Evolutionary conservation across 2,329 filamentous ascomycete species (phyloP).

Genomic region (Allantophomopsis lycopodina): DNA sequence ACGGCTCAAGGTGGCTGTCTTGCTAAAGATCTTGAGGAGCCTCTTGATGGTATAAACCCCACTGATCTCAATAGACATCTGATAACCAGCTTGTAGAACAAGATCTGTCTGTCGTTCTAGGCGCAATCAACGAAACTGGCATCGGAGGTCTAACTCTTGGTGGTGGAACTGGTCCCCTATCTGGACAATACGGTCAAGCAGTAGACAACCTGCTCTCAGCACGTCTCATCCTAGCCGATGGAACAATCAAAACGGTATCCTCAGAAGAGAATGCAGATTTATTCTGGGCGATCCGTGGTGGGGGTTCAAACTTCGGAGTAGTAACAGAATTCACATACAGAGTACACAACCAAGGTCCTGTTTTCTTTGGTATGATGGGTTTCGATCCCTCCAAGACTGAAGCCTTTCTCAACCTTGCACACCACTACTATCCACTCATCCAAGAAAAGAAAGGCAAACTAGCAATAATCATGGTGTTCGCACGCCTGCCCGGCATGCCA

Average conservation of each 20-base stretch:
- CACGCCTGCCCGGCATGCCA: neutral
- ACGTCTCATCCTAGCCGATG: slow-evolving; percentile 32
- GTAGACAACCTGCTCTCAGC: neutral
- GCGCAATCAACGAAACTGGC: slow-evolving; percentile 5
- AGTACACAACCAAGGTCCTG: slow-evolving; percentile 1
- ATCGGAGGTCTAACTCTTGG: neutral
- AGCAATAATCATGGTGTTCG: neutral
- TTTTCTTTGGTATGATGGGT: slow-evolving; percentile 2
- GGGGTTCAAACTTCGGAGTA: slow-evolving; percentile 39
- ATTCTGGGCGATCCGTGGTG: slow-evolving; percentile 37
- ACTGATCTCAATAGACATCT: too few relatives aligned
- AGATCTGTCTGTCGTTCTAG: slow-evolving; percentile 4
- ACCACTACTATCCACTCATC: neutral
- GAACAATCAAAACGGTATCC: slow-evolving; percentile 30
- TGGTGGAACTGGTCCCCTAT: neutral
- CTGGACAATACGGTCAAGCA: neutral
- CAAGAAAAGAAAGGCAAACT: neutral
- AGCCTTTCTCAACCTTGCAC: neutral
- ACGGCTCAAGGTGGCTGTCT: slow-evolving; percentile 6
- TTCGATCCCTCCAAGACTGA: neutral
- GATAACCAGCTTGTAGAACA: neutral
- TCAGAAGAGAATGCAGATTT: slow-evolving; percentile 29
- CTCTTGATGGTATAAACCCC: neutral
- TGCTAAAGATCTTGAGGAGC: slow-evolving; percentile 5
- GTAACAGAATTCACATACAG: slow-evolving; percentile 18